These are phyloP conservation scores for Lathyrus tuberosus DNA, from an alignment of 306 rosid genomes.

Conservation along the genomic window DNA sequence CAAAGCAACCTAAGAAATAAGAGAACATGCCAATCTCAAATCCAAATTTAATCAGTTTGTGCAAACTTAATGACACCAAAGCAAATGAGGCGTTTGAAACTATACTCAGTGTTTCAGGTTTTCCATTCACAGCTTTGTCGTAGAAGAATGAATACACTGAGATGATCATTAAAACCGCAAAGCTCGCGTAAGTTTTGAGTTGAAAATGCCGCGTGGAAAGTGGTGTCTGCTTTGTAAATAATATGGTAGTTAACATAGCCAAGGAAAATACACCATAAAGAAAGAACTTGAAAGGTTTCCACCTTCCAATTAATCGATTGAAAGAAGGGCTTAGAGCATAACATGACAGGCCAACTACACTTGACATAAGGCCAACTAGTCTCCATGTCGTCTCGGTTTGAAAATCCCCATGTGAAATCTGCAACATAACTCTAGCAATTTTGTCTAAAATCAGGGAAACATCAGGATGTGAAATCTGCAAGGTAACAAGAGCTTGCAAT, in stretches of 20 bases:
- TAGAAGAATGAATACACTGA: constrained; percentile 14
- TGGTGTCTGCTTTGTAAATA: background rate
- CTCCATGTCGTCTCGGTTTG: background rate
- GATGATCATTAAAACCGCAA: background rate
- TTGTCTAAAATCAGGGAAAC: background rate
- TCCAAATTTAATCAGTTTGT: background rate
- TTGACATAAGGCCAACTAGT: background rate
- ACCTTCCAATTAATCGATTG: background rate
- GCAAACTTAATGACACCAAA: constrained; percentile 21
- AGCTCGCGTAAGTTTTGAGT: background rate
- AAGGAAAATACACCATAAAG: background rate
- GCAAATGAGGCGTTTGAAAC: background rate
- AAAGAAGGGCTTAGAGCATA: constrained; percentile 21
- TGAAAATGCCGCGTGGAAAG: background rate
- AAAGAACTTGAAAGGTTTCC: background rate
- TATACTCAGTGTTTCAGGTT: constrained; percentile 10
- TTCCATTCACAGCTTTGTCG: constrained; percentile 7
- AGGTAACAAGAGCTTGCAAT: background rate
- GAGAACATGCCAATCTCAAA: background rate
- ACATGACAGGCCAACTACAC: constrained; percentile 7
- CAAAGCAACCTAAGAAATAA: background rate
- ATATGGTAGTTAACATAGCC: background rate
- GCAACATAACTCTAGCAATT: background rate
- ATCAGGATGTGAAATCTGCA: background rate
- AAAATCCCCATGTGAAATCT: background rate